These are phyloP conservation scores for Polytrichum commune DNA, from an alignment of 225 moss, liverwort and hornwort genomes.

Conservation along the genomic window DNA sequence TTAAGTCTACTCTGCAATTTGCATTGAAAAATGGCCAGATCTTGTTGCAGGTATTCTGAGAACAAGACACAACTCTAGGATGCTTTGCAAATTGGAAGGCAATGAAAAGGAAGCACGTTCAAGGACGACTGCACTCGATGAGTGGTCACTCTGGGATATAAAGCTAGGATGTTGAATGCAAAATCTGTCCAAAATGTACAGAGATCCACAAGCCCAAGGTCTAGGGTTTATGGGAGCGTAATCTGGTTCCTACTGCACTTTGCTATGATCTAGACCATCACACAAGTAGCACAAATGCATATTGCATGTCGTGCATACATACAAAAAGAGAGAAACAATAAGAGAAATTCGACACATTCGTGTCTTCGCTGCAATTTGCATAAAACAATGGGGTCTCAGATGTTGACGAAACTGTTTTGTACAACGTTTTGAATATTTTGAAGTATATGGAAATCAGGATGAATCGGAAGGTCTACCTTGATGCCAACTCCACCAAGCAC, in stretches of 20 bases:
- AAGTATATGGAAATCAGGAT: background rate
- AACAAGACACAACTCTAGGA: too few relatives aligned
- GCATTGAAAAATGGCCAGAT: background rate
- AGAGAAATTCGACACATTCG: background rate
- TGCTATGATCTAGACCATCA: too few relatives aligned
- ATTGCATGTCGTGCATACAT: background rate
- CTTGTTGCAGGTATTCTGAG: too few relatives aligned
- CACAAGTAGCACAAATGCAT: background rate
- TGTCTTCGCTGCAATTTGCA: background rate
- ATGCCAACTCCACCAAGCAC: conserved; percentile 55
- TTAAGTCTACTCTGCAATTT: background rate
- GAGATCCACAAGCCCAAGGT: too few relatives aligned
- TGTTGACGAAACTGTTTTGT: background rate
- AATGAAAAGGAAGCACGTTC: too few relatives aligned
- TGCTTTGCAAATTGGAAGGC: too few relatives aligned
- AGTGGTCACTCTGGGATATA: too few relatives aligned
- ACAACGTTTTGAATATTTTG: background rate
- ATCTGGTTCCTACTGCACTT: too few relatives aligned
- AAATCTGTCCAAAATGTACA: too few relatives aligned
- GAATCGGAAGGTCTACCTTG: conserved; percentile 3
- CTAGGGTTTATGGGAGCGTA: too few relatives aligned
- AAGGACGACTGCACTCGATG: too few relatives aligned
- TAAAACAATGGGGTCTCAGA: background rate
- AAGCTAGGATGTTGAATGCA: too few relatives aligned
- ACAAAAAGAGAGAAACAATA: background rate